A percentile compares a stretch with the other conserved stretches of the same genome.
These are phyloP conservation scores for Tolypocladium inflatum DNA, from an alignment of 2,329 filamentous ascomycete species.

Conservation along the genomic window DNA sequence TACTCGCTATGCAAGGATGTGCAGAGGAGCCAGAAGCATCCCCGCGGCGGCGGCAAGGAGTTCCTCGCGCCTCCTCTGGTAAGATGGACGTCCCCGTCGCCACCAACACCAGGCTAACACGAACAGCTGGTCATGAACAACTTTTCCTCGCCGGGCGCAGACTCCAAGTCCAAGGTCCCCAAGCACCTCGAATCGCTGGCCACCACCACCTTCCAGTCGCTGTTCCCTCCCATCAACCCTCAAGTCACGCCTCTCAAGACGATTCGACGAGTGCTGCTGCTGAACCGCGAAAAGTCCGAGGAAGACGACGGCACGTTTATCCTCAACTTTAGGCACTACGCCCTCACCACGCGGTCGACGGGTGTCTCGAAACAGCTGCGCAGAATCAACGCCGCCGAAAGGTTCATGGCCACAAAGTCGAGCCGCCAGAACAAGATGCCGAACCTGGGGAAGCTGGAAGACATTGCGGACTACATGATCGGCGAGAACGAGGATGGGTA, in stretches of 20 bases:
- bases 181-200: conserved; percentile 89
- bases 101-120: neutral
- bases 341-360: conserved; percentile 81
- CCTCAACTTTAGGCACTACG: conserved; percentile 85
- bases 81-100: conserved; percentile 14
- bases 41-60: conserved; percentile 74
- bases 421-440: conserved; percentile 63
- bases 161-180: conserved; percentile 62
- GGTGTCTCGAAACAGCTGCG: conserved; percentile 78
- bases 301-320: conserved; percentile 63
- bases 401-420: conserved; percentile 53
- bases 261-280: conserved; percentile 82
- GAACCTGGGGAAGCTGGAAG: conserved; percentile 81
- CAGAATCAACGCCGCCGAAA: conserved; percentile 77
- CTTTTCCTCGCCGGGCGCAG: conserved; percentile 59
- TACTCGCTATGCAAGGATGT: conserved; percentile 94
- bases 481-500: conserved; percentile 72
- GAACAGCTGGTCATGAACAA: conserved; percentile 94
- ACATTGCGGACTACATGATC: conserved; percentile 91
- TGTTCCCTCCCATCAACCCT: conserved; percentile 93
- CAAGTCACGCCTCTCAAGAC: conserved; percentile 81
- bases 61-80: conserved; percentile 76
- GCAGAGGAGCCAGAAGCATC: conserved; percentile 71
- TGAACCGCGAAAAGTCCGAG: conserved; percentile 66
- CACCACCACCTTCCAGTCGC: conserved; percentile 89